These are phyloP conservation scores for Triticum turgidum DNA, from an alignment of 176 grass and related monocot genomes.

Conservation along the genomic window DNA sequence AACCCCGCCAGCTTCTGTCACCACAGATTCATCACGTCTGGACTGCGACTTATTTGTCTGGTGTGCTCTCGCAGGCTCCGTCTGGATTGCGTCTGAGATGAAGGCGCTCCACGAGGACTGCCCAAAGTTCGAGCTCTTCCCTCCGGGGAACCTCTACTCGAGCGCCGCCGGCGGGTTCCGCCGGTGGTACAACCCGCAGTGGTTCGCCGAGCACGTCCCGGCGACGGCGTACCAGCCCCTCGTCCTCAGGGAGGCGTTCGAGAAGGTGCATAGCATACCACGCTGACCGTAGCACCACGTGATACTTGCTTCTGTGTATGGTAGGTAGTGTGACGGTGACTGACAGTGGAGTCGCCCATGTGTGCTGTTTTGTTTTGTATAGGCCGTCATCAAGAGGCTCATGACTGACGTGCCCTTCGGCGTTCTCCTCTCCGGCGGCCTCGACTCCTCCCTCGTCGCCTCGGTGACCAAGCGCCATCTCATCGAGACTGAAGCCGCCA, in stretches of 20 bases:
- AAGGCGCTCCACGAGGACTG: slow-evolving; percentile 93
- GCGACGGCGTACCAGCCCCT: slow-evolving; percentile 56
- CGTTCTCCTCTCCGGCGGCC: slow-evolving; percentile 85
- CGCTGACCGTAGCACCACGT: neutral
- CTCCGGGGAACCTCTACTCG: slow-evolving; percentile 81
- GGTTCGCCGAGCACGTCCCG: slow-evolving; percentile 72
- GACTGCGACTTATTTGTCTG: neutral
- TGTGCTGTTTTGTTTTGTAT: neutral
- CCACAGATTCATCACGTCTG: too few relatives aligned
- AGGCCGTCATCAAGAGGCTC: slow-evolving; percentile 94
- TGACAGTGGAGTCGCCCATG: slow-evolving; percentile 5
- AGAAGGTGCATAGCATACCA: slow-evolving; percentile 49
- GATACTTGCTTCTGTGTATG: neutral
- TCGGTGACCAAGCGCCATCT: slow-evolving; percentile 86
- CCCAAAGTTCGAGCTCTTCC: slow-evolving; percentile 79
- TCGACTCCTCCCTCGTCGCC: slow-evolving; percentile 90
- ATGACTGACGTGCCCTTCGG: slow-evolving; percentile 98
- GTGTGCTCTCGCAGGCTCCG: slow-evolving; percentile 41
- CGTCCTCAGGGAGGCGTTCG: slow-evolving; percentile 74
- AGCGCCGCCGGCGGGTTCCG: slow-evolving; percentile 54
- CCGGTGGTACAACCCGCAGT: slow-evolving; percentile 87
- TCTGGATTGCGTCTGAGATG: slow-evolving; percentile 94
- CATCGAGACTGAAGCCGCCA: slow-evolving; percentile 76
- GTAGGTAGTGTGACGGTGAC: neutral
- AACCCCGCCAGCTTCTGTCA: neutral